Evolutionary conservation across 2,329 filamentous ascomycete genomes (phyloP).

Genomic region (Neoscytalidium dimidiatum): DNA sequence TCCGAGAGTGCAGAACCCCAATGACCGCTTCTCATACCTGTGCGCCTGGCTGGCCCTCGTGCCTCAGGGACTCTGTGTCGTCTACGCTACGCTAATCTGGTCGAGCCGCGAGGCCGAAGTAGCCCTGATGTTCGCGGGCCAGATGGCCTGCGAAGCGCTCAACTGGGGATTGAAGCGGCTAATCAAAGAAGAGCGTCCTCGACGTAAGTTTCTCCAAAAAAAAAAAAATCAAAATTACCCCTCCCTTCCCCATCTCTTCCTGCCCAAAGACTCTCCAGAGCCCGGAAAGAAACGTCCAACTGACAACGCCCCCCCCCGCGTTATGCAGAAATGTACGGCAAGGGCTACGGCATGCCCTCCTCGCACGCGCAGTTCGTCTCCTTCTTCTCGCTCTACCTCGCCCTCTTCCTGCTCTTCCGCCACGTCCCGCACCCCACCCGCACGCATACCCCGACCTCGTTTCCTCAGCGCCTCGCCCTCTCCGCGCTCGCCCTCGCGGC

Average conservation of each 20-base stretch:
- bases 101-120: constrained; percentile 90
- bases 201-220: constrained; percentile 55
- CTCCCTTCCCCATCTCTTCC: neutral
- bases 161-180: constrained; percentile 89
- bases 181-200: constrained; percentile 89
- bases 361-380: constrained; percentile 94
- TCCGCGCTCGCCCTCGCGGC: constrained; percentile 42
- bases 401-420: constrained; percentile 80
- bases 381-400: constrained; percentile 84
- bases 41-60: constrained; percentile 94
- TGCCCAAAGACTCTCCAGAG: no score
- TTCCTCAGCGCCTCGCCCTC: constrained; percentile 61
- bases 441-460: constrained; percentile 57
- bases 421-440: constrained; percentile 57
- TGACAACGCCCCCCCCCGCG: no score
- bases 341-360: constrained; percentile 96
- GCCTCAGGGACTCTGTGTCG: constrained; percentile 85
- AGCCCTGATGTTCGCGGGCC: constrained; percentile 84
- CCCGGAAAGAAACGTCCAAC: no score
- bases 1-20: constrained; percentile 68
- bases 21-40: constrained; percentile 79
- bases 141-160: constrained; percentile 85
- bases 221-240: neutral
- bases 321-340: constrained; percentile 75
- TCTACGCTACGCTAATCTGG: constrained; percentile 89